Base-by-base conservation (phyloP, 139 green algal species). In the Coelastrella sp. region DNA sequence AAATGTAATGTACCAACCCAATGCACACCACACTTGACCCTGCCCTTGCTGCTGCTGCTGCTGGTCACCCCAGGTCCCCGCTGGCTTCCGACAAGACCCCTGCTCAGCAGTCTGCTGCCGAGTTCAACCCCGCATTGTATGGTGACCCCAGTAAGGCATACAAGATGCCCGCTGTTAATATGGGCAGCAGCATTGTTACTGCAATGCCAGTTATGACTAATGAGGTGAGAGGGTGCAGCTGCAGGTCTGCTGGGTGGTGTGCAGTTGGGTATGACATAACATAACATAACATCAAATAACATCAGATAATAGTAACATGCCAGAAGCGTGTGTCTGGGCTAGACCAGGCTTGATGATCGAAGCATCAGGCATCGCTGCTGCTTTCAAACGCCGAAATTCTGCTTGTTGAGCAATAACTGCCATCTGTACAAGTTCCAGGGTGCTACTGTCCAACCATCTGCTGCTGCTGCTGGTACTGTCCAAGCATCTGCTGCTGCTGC, bases 141-240 rank as follows among this genome's bases (percentile, higher is more conserved):
- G 57, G 78, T 23, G 78, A 84, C 23, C 64, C 64, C 5, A 5
- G 3, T 7, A 19, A 8, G 4, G 23, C 14, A 13, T 4, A 77
- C 74, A 84, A 84, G 86, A 85, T 90, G 86, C 73, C 86, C 4
- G 59, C 61, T 7, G 86, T 84, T 58, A 90, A 90, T 74, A 85
- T 90, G 86, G 86, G 86, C 86, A 90, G 86, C 86, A 73, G 23
- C 74, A 84, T 90, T 3, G 74, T 84, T 16, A 90, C 86, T n/a
- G 73, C 86, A 5, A 90, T 85, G 74, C 86, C 86, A 22, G 86
- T 90, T 0, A 90, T 84, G 59, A 16, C 22, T 6, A 76, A 77
- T 23, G 7, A 66, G 84, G 84, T 80, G 84, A 59, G 66, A 17
- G 22, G 7, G 5, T 57, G 5, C 2, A n/a, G 74, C 74, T 47